These are phyloP conservation scores for Didymellaceae sp. DNA, from an alignment of 2,329 filamentous ascomycete genomes.

Conservation along the genomic window DNA sequence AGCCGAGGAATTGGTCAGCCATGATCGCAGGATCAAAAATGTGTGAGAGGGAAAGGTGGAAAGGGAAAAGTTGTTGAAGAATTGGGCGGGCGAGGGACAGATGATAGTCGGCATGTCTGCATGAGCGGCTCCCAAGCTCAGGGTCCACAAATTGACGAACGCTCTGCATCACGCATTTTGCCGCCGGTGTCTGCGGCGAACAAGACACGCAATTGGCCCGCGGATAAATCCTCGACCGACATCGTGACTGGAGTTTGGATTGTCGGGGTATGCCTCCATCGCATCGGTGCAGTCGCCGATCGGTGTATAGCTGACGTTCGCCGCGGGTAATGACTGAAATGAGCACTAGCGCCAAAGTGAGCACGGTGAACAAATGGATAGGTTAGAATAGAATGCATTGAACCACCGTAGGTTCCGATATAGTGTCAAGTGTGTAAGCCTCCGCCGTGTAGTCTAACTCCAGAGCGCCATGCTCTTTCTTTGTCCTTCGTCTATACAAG, in stretches of 20 bases:
- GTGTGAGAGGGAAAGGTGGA: not conserved
- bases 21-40: constrained; percentile 35
- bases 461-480: constrained; percentile 29
- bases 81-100: constrained; percentile 18
- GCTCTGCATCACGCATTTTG: constrained; percentile 36
- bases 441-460: constrained; percentile 27
- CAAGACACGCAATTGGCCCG: constrained; percentile 25
- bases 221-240: constrained; percentile 31
- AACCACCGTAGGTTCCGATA: constrained; percentile 1
- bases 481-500: constrained; percentile 23
- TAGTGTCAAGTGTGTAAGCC: constrained; percentile 17
- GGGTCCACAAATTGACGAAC: constrained; percentile 15
- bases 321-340: constrained; percentile 19
- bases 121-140: not conserved
- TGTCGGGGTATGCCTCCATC: constrained; percentile 11
- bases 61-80: not conserved
- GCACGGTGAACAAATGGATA: no score
- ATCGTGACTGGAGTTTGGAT: constrained; percentile 1
- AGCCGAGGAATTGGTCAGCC: constrained; percentile 76
- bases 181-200: constrained; percentile 40
- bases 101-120: constrained; percentile 6
- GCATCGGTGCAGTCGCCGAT: constrained; percentile 17
- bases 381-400: constrained; percentile 11
- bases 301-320: constrained; percentile 8
- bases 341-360: constrained; percentile 14